These are phyloP conservation scores for Pseudogymnoascus verrucosus DNA, from an alignment of 2,329 filamentous ascomycete genomes.

Conservation along the genomic window DNA sequence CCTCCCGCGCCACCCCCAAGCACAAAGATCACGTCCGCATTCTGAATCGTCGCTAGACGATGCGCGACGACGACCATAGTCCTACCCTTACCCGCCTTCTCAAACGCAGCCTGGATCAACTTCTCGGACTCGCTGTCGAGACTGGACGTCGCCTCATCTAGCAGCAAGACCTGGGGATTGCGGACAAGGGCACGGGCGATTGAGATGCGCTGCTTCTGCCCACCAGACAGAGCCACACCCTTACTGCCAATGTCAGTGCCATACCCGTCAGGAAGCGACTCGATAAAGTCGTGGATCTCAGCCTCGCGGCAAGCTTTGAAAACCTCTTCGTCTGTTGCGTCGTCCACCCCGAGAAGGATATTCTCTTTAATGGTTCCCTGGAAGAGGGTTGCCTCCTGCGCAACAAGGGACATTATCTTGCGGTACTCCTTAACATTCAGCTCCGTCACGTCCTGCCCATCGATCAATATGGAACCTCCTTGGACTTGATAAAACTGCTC, in stretches of 20 bases:
- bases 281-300: constrained; percentile 45
- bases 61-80: constrained; percentile 74
- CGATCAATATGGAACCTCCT: constrained; percentile 56
- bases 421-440: constrained; percentile 57
- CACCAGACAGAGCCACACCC: constrained; percentile 42
- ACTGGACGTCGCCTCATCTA: constrained; percentile 52
- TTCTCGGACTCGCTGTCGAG: constrained; percentile 51
- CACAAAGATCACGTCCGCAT: constrained; percentile 74
- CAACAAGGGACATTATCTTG: constrained; percentile 58
- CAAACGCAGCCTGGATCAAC: constrained; percentile 56
- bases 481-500: constrained; percentile 61
- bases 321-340: constrained; percentile 33
- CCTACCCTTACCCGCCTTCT: constrained; percentile 49
- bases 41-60: constrained; percentile 66
- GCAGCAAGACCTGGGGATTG: constrained; percentile 42
- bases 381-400: constrained; percentile 67
- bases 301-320: constrained; percentile 41
- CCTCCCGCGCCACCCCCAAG: constrained; percentile 40
- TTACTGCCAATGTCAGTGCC: constrained; percentile 39
- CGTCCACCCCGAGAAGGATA: constrained; percentile 53
- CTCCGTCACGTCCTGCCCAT: constrained; percentile 49
- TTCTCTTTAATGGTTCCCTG: constrained; percentile 62
- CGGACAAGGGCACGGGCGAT: constrained; percentile 48
- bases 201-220: constrained; percentile 47
- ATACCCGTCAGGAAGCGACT: constrained; percentile 43